These are phyloP conservation scores for Vigna nakashimae DNA, from an alignment of 306 rosid genomes.

Conservation along the genomic window DNA sequence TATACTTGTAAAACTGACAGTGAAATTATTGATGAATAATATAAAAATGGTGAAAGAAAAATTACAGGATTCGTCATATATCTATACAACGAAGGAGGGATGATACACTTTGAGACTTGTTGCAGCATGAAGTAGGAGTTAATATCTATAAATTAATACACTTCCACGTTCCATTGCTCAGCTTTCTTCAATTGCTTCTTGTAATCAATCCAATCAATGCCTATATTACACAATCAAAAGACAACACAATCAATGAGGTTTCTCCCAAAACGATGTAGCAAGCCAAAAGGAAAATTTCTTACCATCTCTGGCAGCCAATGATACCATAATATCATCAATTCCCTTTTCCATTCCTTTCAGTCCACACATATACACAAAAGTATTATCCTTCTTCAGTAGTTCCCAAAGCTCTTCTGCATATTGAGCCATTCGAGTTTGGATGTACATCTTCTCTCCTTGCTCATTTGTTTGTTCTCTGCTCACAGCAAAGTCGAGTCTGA, in stretches of 20 bases:
- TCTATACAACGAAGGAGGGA: slow-evolving; percentile 59
- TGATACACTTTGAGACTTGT: slow-evolving; percentile 39
- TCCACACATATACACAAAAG: slow-evolving; percentile 91
- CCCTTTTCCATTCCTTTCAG: slow-evolving; percentile 98
- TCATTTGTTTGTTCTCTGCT: slow-evolving; percentile 86
- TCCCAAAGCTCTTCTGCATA: slow-evolving; percentile 95
- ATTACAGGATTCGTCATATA: slow-evolving; percentile 51
- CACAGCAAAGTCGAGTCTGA: slow-evolving; percentile 78
- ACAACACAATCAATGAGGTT: slow-evolving; percentile 11
- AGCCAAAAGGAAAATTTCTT: slow-evolving; percentile 21
- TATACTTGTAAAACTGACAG: slow-evolving; percentile 39
- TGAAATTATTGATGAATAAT: slow-evolving; percentile 39
- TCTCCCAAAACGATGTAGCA: background rate
- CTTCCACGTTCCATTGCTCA: slow-evolving; percentile 98
- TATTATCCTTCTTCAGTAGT: slow-evolving; percentile 82
- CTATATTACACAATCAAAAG: slow-evolving; percentile 39
- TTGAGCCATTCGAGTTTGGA: slow-evolving; percentile 88
- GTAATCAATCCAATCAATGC: slow-evolving; percentile 87
- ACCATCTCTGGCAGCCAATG: slow-evolving; percentile 93
- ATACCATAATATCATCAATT: slow-evolving; percentile 86
- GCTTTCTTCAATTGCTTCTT: slow-evolving; percentile 84
- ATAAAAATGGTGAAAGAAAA: slow-evolving; percentile 25
- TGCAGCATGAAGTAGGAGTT: slow-evolving; percentile 42
- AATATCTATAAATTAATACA: slow-evolving; percentile 72
- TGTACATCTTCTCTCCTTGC: slow-evolving; percentile 87